Evolutionary conservation across 176 grass and related monocot species (phyloP), one percentile per base, ranked within the genome.

Genomic region (Lolium rigidum): DNA sequence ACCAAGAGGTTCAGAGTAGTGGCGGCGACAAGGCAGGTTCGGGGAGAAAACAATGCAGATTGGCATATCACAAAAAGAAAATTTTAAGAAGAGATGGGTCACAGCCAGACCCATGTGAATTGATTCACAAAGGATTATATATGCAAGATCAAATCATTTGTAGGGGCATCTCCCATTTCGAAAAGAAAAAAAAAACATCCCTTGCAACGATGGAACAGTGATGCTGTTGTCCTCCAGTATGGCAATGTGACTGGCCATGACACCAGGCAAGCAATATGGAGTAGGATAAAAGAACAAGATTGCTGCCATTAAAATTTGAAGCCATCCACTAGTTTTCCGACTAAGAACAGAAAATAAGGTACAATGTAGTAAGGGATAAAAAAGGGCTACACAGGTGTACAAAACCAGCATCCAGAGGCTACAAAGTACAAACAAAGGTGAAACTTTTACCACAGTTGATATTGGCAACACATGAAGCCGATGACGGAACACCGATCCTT

Each of bases 371-470:
- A 68, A 39, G 17, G 25, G 31, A 35, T 35, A 44, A 52, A 48
- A 55, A 37, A 72, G 64, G n/a, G 57, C 56, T 74, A 63, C 68
- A 64, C 31, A n/a, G 11, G 81, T 74, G 38, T 47, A 82, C 46
- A 72, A 76, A 81, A 80, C 43, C 22, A 62, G 52, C 69, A 56
- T 79, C 16, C 26, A 28, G 12, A 35, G 14, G 56, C 85, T 82
- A 75, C 52, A 67, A 82, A 87, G 21, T 74, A 74, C 71, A 74
- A 7, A 74, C 44, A 49, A 74, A 74, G 63, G 46, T 12, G 31
- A 47, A 47, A 47, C 81, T 61, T 28, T 67, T 50, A 74, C 71
- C 70, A 82, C 24, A 77, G 86, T 38, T 76, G 76, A 63, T 43
- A 73, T 37, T 74, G 49, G 70, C 9, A 55, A 17, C 20, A 69